phyloP scores from a whole-genome alignment of 2,329 filamentous ascomycete species.

The Penicillium sclerotigenum region DNA sequence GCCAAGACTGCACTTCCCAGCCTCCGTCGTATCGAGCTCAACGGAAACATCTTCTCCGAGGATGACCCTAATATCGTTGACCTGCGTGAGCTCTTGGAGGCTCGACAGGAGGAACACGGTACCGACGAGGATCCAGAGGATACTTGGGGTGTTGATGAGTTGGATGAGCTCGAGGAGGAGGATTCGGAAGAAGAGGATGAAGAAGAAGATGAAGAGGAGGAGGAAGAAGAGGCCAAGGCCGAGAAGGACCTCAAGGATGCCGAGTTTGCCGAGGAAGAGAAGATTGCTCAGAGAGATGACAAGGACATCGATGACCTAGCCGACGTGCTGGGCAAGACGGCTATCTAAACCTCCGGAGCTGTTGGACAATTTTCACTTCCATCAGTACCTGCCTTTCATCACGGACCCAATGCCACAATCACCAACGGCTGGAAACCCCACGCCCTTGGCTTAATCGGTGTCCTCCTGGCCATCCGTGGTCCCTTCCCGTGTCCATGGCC shows the following conservation, averaged over 20 bases:
- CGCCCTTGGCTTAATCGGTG: not conserved
- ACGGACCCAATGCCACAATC: not conserved
- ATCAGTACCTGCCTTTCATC: not conserved
- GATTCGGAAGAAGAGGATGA: conserved; percentile 67
- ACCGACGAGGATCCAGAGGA: conserved; percentile 68
- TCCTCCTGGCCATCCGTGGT: not conserved
- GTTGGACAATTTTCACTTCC: conserved; percentile 1
- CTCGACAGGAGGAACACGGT: conserved; percentile 68
- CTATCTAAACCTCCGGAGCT: conserved; percentile 23
- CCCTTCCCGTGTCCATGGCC: not conserved
- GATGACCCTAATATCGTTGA: conserved; percentile 70
- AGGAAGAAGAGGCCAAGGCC: conserved; percentile 53
- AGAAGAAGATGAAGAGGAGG: conserved; percentile 67
- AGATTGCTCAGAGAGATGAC: conserved; percentile 69
- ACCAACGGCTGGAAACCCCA: not conserved
- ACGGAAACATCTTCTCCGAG: conserved; percentile 92
- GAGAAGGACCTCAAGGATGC: conserved; percentile 68
- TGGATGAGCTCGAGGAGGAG: conserved; percentile 79
- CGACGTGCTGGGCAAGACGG: conserved; percentile 69
- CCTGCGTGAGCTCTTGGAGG: conserved; percentile 69
- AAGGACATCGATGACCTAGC: conserved; percentile 80
- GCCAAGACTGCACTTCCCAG: conserved; percentile 67
- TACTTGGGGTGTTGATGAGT: conserved; percentile 78
- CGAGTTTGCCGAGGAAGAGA: conserved; percentile 55
- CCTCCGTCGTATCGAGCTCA: conserved; percentile 83